These are phyloP conservation scores for Lumnitzera racemosa DNA, from an alignment of 345 rosid genomes.

Conservation along the genomic window DNA sequence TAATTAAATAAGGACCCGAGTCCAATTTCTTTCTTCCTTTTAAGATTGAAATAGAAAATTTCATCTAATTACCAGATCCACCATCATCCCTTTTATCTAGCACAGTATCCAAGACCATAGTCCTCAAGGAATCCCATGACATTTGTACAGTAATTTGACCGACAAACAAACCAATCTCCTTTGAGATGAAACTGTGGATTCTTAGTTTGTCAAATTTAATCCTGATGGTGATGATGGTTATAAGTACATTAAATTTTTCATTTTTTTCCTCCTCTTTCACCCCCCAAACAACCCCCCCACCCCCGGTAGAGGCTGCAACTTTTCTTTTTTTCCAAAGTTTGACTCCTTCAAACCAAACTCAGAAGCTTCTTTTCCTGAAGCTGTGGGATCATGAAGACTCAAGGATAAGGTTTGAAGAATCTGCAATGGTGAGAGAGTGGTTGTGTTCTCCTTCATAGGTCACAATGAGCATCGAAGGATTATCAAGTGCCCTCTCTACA, in stretches of 20 bases:
- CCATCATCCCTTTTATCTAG: slow-evolving; percentile 13
- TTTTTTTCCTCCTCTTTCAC: too few species aligned
- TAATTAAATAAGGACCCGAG: background rate
- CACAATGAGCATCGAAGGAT: slow-evolving; percentile 71
- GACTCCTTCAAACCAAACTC: background rate
- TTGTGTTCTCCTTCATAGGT: slow-evolving; percentile 95
- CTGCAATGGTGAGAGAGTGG: slow-evolving; percentile 58
- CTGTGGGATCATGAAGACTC: slow-evolving; percentile 60
- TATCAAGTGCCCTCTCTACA: slow-evolving; percentile 85
- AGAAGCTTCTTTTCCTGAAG: background rate
- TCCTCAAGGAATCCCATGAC: too few species aligned
- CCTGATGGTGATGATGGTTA: too few species aligned
- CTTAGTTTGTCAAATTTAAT: too few species aligned
- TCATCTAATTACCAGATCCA: slow-evolving; percentile 33
- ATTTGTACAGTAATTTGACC: too few species aligned
- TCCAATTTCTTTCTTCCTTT: slow-evolving; percentile 15
- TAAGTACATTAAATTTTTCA: too few species aligned
- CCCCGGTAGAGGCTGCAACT: too few species aligned
- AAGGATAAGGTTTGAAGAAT: slow-evolving; percentile 57
- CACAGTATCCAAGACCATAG: background rate
- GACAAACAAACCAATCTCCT: too few species aligned
- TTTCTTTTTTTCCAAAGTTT: too few species aligned
- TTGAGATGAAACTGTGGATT: too few species aligned
- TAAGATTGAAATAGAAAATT: slow-evolving; percentile 2
- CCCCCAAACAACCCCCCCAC: too few species aligned